Evolutionary conservation across 345 rosid species (phyloP).

Genomic region (Pugionium cornutum): DNA sequence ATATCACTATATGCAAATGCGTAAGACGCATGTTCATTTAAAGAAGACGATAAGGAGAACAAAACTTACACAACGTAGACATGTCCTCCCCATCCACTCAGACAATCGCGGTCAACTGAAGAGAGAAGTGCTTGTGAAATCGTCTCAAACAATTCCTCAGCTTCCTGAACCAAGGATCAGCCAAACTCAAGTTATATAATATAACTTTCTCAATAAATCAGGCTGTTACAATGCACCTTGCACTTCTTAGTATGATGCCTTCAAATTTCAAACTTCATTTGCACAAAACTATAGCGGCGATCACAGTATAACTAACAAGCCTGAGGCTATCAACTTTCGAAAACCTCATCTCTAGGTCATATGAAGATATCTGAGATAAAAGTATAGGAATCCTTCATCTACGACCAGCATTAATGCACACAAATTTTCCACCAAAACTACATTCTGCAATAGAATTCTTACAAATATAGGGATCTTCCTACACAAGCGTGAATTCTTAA

Average conservation of each 20-base stretch:
- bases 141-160: constrained; percentile 83
- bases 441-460: background rate
- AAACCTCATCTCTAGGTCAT: background rate
- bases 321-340: background rate
- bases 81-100: constrained; percentile 99
- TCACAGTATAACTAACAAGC: background rate
- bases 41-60: constrained; percentile 13
- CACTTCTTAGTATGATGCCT: background rate
- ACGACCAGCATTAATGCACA: background rate
- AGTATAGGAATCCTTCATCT: background rate
- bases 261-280: background rate
- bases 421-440: background rate
- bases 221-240: background rate
- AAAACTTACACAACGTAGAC: constrained; percentile 88
- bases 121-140: constrained; percentile 86
- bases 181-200: background rate
- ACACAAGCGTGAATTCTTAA: background rate
- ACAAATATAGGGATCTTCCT: background rate
- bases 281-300: background rate
- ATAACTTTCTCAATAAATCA: background rate
- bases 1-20: background rate
- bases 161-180: constrained; percentile 52
- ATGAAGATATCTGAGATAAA: background rate
- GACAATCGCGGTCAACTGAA: constrained; percentile 89
- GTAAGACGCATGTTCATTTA: background rate